Conservation (phyloP, 495 filamentous ascomycete genomes). For the Melanomma pulvis-pyrius region DNA sequence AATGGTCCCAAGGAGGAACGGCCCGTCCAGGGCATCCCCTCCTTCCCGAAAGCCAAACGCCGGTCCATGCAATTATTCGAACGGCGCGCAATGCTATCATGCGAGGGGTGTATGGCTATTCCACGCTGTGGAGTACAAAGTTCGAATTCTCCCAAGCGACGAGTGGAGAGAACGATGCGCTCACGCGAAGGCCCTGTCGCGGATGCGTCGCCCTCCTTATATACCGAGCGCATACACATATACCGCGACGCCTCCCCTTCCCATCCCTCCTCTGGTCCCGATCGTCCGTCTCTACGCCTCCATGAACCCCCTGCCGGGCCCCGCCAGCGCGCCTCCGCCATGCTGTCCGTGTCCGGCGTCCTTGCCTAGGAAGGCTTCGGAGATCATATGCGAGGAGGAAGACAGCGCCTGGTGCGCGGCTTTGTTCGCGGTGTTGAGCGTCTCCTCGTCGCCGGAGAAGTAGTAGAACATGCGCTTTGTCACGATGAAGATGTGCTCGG, state of each 20-base stretch:
- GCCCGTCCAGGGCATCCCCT: conserved; percentile 2
- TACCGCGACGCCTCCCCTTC: no score
- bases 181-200: no score
- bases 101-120: background rate
- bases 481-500: conserved; percentile 80
- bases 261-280: no score
- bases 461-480: conserved; percentile 89
- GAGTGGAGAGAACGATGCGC: background rate
- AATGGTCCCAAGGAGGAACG: background rate
- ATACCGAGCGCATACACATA: no score
- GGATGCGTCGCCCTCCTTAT: no score
- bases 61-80: conserved; percentile 8
- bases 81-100: background rate
- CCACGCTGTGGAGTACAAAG: background rate
- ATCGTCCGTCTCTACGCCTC: conserved; percentile 8
- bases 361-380: conserved; percentile 6
- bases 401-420: conserved; percentile 6
- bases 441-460: conserved; percentile 73
- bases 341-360: background rate
- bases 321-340: conserved; percentile 11
- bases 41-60: background rate
- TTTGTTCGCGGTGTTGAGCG: conserved; percentile 4
- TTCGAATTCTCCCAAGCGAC: conserved; percentile 12
- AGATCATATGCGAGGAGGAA: background rate
- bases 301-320: conserved; percentile 12